Base-by-base conservation (phyloP, 2,329 filamentous ascomycete genomes). In the Fusarium pilosicola region DNA sequence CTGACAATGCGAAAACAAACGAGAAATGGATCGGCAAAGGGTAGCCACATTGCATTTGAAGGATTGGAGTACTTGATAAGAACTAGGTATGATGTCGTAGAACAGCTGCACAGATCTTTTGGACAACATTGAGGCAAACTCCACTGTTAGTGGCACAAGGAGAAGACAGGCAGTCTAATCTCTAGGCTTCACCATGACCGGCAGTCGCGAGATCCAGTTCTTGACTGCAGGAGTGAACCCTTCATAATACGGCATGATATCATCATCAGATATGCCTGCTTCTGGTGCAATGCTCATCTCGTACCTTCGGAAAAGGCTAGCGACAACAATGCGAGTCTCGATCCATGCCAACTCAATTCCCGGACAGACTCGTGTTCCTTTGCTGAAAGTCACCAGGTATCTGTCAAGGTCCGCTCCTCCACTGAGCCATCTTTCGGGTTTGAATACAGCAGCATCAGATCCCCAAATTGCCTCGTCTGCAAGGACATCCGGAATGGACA, bases 331-430 rank as follows among this genome's bases (percentile, higher is more conserved):
- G 9, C 48, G 39, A 18, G 42, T 48, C n/a, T 64, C 55, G 15
- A 65, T 65, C 63, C 41, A 54, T 24, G 58, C 58, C 18, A 64
- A 28, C 38, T 64, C 61, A 10, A 64, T 64, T 15, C 61, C 61
- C 14, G 55, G 61, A 44, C 61, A 51, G 26, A 64, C 28, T 12
- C 61, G 44, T 6, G 61, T 64, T 41, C 61, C 44, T 49, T 60
- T 64, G n/a, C 61, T 64, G 24, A 64, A 64, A 20, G 55, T 44
- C 17, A 60, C 55, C 6, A 64, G 44, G 13, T 51, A 64, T 26
- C 55, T 38, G 36, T 64, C 61, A 17, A 64, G 44, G 4, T 51
- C 55, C 18, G 54, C n/a, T 13, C 36, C 18, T 20, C 20, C 39
- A 26, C 36, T 18, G 24, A 59, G 41, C 60, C 60, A 62, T 36